Evolutionary conservation across 1,284 basidiomycete genomes (phyloP), one percentile per base, ranked within the genome.

Genomic region (Paramarasmius palmivorus): DNA sequence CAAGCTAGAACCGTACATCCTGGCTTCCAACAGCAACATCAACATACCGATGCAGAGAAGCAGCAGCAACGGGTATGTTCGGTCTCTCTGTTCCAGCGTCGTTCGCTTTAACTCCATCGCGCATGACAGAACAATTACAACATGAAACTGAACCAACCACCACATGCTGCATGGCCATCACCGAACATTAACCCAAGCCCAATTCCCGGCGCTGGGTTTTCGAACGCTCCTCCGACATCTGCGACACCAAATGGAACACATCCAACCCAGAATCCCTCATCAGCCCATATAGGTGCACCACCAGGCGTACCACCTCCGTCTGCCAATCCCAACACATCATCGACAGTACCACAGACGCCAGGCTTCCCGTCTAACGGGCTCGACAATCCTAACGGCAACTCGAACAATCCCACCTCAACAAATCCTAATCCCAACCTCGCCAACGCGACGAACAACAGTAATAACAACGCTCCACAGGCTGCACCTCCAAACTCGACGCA

Each of bases 1-100:
- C 79, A 82, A 59, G 68, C 78, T 60, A 74, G 84, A 63, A 78
- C 76, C 66, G 73, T 80, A 23, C 81, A 84, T 69, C 80, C 78
- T 56, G 82, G 79, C 41, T 84, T 86, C 59, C 82, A 84, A 61
- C 73, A 75, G 57, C 67, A 66, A 20, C 76, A 78, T 71, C 67
- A 75, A 36, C 86, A 88, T 55, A 70, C 77, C 35, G 86, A 89
- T 61, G 88, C 88, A 65, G 80, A 82, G 63, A 77, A 82, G 63
- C 78, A 88, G 63, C 81, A 79, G 66, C 76, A 25, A 47, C 55
- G 59, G 46, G 22, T 58, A 61, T 57, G 62, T 50, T 59, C 42
- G 52, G 58, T 26, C 36, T 22, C 42, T 51, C 20, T 38, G 26
- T n/a, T n/a, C n/a, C n/a, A n/a, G 36, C 40, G 45, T 45, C 53